Base-by-base conservation (phyloP, 345 rosid genomes). In the Excoecaria agallocha region DNA sequence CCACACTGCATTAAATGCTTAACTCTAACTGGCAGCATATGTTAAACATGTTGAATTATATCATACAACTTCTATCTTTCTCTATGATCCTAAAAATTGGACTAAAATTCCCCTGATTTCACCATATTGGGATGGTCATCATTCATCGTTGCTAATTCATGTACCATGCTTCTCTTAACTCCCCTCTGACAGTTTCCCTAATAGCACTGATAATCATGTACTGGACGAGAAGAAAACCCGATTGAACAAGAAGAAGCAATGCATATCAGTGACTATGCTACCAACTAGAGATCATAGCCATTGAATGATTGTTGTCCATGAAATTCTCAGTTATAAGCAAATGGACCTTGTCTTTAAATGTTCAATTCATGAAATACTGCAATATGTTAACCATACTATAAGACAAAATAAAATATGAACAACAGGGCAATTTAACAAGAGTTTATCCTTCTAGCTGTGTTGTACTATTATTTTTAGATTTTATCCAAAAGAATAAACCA, bases 161-260 rank as follows among this genome's bases (percentile, higher is more conserved):
- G 24, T 13, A 54, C 55, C 12, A 11, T 37, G 43, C 65, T 5
- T 43, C n/a, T 60, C n/a, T 30, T 8, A 30, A 2, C 7, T 4
- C 4, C 38, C 38, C 11, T 62, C 11, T 38, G 19, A 15, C 6
- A 15, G 2, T 3, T 12, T 30, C 8, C 1, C 8, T 24, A 8
- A 54, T 39, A 39, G 69, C 59, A 61, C 20, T 25, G 8, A n/a
- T 72, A 37, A 38, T 24, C 75, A 72, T 61, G n/a, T 72, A 35
- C n/a, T 35, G 22, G 11, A 54, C 49, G 5, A 52, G 55, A 20
- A 22, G 20, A 25, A 70, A 48, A 25, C 6, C 10, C 30, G 12
- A 43, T 5, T 22, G 6, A 25, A 2, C 57, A 57, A 6, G 41
- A 57, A 6, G 41, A 16, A 58, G 43, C 50, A 48, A 43, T 55